Percentiles rank a stretch among this genome's conserved stretches.
These are phyloP conservation scores for Aspergillus vadensis DNA, from an alignment of 2,329 filamentous ascomycete species.

Conservation along the genomic window DNA sequence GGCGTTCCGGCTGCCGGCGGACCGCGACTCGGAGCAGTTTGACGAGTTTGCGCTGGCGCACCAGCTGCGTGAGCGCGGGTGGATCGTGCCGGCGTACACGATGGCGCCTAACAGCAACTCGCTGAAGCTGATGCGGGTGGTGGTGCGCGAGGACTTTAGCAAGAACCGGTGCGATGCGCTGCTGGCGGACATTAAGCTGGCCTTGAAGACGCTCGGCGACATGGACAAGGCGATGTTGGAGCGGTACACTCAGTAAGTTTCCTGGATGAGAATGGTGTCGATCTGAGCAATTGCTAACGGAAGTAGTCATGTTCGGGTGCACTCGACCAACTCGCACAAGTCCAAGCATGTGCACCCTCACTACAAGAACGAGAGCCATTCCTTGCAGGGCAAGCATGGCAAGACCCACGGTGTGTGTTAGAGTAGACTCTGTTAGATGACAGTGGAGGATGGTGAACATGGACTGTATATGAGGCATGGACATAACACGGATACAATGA, in stretches of 20 bases:
- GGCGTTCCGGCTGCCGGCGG: constrained; percentile 74
- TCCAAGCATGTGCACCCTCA: constrained; percentile 53
- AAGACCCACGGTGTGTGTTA: constrained; percentile 89
- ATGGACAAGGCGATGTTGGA: constrained; percentile 74
- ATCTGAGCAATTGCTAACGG: constrained; percentile 1
- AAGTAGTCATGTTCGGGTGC: constrained; percentile 54
- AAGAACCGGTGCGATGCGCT: constrained; percentile 78
- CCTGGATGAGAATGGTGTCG: too few species aligned
- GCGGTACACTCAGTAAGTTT: constrained; percentile 65
- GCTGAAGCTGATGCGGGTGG: constrained; percentile 88
- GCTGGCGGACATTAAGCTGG: constrained; percentile 76
- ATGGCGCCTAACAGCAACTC: constrained; percentile 86
- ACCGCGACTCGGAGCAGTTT: constrained; percentile 56
- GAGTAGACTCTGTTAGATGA: background rate
- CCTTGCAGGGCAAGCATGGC: constrained; percentile 82
- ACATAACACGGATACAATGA: background rate
- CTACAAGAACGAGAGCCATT: constrained; percentile 76
- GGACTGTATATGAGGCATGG: background rate
- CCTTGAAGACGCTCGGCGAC: constrained; percentile 67
- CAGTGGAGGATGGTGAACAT: background rate
- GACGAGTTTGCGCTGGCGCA: constrained; percentile 82
- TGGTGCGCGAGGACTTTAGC: constrained; percentile 90
- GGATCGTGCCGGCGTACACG: constrained; percentile 95
- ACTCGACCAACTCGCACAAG: constrained; percentile 57
- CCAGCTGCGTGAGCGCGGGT: constrained; percentile 80